phyloP scores from a whole-genome alignment of 306 rosid genomes.

The Quercus robur region DNA sequence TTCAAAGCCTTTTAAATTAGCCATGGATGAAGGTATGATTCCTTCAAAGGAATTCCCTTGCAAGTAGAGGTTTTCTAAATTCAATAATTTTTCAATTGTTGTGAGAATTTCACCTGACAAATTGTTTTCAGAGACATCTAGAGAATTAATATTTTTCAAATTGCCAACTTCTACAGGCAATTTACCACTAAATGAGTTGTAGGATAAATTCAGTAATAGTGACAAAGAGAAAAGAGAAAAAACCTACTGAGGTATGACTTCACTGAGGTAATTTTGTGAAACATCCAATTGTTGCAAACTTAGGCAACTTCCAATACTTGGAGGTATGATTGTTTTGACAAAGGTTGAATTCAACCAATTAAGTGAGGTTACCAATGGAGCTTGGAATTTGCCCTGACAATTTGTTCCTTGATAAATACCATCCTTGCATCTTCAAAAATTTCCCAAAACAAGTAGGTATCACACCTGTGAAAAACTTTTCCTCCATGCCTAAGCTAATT shows the following conservation, averaged over 20 bases:
- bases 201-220: background rate
- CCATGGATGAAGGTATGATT: constrained; percentile 7
- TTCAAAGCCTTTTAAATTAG: background rate
- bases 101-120: background rate
- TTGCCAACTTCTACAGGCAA: constrained; percentile 6
- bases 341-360: background rate
- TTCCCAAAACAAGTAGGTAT: constrained; percentile 4
- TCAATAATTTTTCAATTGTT: background rate
- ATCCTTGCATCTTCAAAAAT: background rate
- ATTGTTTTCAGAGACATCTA: constrained; percentile 16
- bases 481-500: background rate
- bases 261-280: background rate
- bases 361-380: background rate
- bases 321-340: background rate
- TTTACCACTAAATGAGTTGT: constrained; percentile 13
- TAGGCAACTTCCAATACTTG: background rate
- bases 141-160: background rate
- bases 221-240: background rate
- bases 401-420: background rate
- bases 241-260: background rate
- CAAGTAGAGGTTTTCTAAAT: background rate
- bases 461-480: background rate
- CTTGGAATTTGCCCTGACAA: background rate
- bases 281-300: background rate
- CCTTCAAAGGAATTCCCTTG: background rate